Percentiles rank a stretch among this genome's conserved stretches.
Conservation (phyloP, 306 rosid genomes). For the Neltuma alba region DNA sequence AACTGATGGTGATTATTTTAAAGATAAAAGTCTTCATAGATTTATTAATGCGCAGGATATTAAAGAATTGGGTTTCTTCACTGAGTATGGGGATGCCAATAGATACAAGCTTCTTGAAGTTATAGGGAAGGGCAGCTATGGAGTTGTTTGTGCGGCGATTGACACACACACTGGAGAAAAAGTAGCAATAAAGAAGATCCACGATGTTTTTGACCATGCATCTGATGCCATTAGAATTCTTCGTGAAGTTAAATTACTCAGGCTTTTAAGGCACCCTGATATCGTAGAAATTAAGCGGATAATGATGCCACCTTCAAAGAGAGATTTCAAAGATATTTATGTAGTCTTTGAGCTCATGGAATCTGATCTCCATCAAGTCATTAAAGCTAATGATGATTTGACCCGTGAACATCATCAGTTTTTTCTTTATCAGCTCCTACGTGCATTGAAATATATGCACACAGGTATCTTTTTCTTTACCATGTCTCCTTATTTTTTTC, state of each 20-base stretch:
- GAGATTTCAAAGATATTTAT: conserved; percentile 84
- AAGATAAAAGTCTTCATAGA: conserved; percentile 3
- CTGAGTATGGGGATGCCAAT: conserved; percentile 84
- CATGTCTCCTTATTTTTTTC: not conserved
- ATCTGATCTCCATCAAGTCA: conserved; percentile 93
- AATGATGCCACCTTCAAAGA: conserved; percentile 85
- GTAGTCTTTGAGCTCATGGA: conserved; percentile 94
- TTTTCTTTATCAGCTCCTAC: conserved; percentile 87
- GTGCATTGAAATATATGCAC: conserved; percentile 88
- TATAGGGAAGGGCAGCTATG: conserved; percentile 89
- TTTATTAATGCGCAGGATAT: conserved; percentile 49
- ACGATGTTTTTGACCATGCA: conserved; percentile 68
- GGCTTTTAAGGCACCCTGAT: conserved; percentile 89
- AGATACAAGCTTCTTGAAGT: conserved; percentile 78
- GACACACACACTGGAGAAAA: conserved; percentile 86
- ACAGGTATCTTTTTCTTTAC: conserved; percentile 48
- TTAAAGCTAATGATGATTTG: conserved; percentile 89
- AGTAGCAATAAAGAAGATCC: conserved; percentile 88
- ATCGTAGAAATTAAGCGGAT: conserved; percentile 86
- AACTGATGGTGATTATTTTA: conserved; percentile 8
- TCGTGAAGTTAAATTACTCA: conserved; percentile 79
- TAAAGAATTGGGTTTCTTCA: conserved; percentile 68
- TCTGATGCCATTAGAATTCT: conserved; percentile 83
- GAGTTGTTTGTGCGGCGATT: conserved; percentile 85
- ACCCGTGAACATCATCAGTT: conserved; percentile 82